These are phyloP conservation scores for Cystobasidium ongulense DNA, from an alignment of 768 basidiomycete species.

Conservation along the genomic window DNA sequence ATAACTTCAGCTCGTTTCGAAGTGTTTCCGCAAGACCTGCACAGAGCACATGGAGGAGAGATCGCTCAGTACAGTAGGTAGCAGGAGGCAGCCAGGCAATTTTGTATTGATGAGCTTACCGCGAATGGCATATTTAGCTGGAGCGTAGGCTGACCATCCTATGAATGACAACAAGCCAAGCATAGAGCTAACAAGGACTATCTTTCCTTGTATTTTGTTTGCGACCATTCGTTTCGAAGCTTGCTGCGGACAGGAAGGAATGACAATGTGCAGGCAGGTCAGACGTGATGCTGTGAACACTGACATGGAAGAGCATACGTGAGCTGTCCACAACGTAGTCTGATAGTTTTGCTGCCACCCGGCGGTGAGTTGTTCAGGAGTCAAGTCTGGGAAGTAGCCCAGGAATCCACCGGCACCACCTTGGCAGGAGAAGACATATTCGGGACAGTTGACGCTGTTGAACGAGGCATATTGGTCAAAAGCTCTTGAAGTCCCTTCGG, in stretches of 20 bases:
- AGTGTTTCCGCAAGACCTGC: constrained; percentile 75
- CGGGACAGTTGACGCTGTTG: constrained; percentile 58
- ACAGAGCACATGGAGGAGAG: neutral
- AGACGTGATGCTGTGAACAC: neutral
- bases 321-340: constrained; percentile 53
- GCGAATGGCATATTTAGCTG: constrained; percentile 75
- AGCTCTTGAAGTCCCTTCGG: constrained; percentile 55
- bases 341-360: constrained; percentile 58
- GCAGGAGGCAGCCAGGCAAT: neutral
- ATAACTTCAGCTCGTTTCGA: constrained; percentile 67
- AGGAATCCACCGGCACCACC: constrained; percentile 57
- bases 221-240: constrained; percentile 60
- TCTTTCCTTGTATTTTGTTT: constrained; percentile 57
- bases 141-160: constrained; percentile 71
- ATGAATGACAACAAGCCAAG: constrained; percentile 66
- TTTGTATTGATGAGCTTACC: constrained; percentile 53
- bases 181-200: constrained; percentile 61
- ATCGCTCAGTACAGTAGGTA: neutral
- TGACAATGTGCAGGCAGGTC: neutral
- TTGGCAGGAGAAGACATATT: constrained; percentile 71
- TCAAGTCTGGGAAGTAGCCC: constrained; percentile 64
- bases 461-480: constrained; percentile 56
- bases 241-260: constrained; percentile 49
- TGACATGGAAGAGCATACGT: constrained; percentile 47
- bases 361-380: constrained; percentile 54